Percentiles rank a stretch among this genome's conserved stretches.
phyloP scores from a whole-genome alignment of 1,284 basidiomycete species.

The Naganishia sp. region DNA sequence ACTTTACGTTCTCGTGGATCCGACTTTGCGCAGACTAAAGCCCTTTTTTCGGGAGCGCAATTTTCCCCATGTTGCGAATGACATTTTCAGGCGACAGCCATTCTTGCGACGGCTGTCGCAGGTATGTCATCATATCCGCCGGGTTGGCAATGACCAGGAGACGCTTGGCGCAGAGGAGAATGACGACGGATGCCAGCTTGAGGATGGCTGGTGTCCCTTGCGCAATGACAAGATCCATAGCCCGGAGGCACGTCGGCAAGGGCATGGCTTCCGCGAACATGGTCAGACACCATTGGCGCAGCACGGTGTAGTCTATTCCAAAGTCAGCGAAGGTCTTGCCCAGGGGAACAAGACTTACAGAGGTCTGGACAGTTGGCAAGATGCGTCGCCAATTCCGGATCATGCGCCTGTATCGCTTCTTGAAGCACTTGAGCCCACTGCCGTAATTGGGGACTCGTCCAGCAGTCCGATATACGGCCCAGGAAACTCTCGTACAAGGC shows the following conservation, averaged over 20 bases:
- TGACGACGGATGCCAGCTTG: slow-evolving; percentile 13
- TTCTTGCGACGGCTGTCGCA: slow-evolving; percentile 13
- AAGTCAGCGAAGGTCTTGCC: background rate
- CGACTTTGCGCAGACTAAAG: background rate
- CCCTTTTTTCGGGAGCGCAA: slow-evolving; percentile 15
- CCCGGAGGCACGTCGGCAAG: slow-evolving; percentile 16
- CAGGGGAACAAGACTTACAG: background rate
- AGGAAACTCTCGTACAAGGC: slow-evolving; percentile 15
- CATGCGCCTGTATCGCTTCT: slow-evolving; percentile 16
- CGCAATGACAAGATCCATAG: slow-evolving; percentile 13
- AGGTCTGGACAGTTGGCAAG: slow-evolving; percentile 19
- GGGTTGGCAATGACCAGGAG: slow-evolving; percentile 4
- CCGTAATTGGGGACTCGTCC: slow-evolving; percentile 8
- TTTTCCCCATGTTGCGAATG: slow-evolving; percentile 6
- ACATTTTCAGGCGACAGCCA: slow-evolving; percentile 22
- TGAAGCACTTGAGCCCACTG: slow-evolving; percentile 17
- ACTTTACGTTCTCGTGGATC: slow-evolving; percentile 2
- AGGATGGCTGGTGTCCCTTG: slow-evolving; percentile 12
- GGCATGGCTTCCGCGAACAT: slow-evolving; percentile 24
- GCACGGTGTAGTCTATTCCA: slow-evolving; percentile 3
- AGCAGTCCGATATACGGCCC: background rate
- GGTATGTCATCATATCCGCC: background rate
- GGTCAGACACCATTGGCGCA: slow-evolving; percentile 16
- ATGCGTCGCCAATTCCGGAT: slow-evolving; percentile 13
- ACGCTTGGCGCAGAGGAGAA: slow-evolving; percentile 17